Conservation (phyloP, 768 basidiomycete species). For the Cystobasidium ongulense region DNA sequence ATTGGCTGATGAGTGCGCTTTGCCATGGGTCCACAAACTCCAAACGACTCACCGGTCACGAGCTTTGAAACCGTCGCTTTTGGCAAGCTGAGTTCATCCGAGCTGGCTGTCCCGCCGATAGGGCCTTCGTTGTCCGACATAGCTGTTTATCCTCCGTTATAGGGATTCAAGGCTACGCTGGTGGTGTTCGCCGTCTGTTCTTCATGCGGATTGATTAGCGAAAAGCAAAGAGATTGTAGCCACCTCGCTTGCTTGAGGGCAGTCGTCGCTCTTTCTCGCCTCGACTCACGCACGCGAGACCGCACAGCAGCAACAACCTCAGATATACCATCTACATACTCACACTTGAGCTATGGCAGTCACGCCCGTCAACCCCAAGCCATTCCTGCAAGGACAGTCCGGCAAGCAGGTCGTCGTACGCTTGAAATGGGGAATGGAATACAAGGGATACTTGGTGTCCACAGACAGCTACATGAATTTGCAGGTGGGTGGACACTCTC, state of each 20-base stretch:
- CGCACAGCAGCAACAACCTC: not conserved
- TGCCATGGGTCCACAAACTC: too few relatives aligned
- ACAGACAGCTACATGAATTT: constrained; percentile 99
- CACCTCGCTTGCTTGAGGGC: not conserved
- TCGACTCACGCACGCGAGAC: not conserved
- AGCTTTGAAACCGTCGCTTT: constrained; percentile 97
- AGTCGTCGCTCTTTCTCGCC: not conserved
- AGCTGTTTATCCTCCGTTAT: not conserved
- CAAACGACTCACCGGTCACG: constrained; percentile 75
- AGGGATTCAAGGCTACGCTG: too few relatives aligned
- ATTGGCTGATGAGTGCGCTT: too few relatives aligned
- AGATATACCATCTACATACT: not conserved
- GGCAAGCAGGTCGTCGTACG: constrained; percentile 91
- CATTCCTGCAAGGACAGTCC: constrained; percentile 95
- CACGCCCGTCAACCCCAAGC: constrained; percentile 95
- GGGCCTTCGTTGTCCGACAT: constrained; percentile 35
- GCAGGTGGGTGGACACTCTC: constrained; percentile 54
- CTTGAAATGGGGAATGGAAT: constrained; percentile 98
- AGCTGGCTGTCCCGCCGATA: constrained; percentile 45
- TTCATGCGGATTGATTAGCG: not conserved
- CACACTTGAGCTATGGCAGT: constrained; percentile 48
- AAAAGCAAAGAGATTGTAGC: not conserved
- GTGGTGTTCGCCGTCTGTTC: not conserved
- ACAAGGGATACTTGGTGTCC: constrained; percentile 97
- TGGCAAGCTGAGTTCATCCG: constrained; percentile 88